phyloP scores from a whole-genome alignment of 352 stramenopile genomes.

The Phytophthora cryptogea region DNA sequence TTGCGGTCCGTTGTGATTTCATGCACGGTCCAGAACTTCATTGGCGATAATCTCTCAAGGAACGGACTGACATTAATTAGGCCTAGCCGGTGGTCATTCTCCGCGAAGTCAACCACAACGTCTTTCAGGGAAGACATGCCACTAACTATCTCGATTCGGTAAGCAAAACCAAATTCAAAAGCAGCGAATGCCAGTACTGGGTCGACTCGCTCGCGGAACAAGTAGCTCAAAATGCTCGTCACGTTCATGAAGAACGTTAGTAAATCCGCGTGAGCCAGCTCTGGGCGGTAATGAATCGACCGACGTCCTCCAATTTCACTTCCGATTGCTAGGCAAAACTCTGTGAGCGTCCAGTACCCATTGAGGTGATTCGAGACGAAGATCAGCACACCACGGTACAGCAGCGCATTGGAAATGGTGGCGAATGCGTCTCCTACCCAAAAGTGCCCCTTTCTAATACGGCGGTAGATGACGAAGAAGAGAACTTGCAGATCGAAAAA shows the following conservation, averaged over 20 bases:
- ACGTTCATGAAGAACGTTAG: conserved; percentile 39
- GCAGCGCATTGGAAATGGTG: conserved; percentile 39
- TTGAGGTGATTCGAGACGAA: conserved; percentile 44
- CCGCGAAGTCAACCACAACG: conserved; percentile 22
- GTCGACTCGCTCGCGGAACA: conserved; percentile 35
- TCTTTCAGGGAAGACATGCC: conserved; percentile 9
- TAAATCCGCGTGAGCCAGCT: conserved; percentile 32
- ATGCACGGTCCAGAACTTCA: conserved; percentile 28
- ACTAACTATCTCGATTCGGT: conserved; percentile 23
- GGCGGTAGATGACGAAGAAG: conserved; percentile 38
- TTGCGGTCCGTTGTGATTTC: conserved; percentile 14
- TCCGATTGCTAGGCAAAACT: conserved; percentile 37
- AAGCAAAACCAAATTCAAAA: conserved; percentile 27
- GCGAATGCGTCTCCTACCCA: conserved; percentile 52
- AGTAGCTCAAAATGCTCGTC: conserved; percentile 27
- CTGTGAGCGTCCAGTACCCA: conserved; percentile 43
- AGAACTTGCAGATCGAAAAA: conserved; percentile 41
- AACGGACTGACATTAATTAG: conserved; percentile 18
- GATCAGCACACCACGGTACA: conserved; percentile 31
- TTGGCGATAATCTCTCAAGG: conserved; percentile 17
- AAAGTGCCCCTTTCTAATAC: conserved; percentile 32
- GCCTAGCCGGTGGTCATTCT: conserved; percentile 17
- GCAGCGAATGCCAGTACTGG: conserved; percentile 29
- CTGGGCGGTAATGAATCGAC: conserved; percentile 18
- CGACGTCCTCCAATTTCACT: conserved; percentile 3